A percentile compares a stretch with the other conserved stretches of the same genome.
Conservation (phyloP, 1,284 basidiomycete genomes). For the Naganishia liquefaciens region DNA sequence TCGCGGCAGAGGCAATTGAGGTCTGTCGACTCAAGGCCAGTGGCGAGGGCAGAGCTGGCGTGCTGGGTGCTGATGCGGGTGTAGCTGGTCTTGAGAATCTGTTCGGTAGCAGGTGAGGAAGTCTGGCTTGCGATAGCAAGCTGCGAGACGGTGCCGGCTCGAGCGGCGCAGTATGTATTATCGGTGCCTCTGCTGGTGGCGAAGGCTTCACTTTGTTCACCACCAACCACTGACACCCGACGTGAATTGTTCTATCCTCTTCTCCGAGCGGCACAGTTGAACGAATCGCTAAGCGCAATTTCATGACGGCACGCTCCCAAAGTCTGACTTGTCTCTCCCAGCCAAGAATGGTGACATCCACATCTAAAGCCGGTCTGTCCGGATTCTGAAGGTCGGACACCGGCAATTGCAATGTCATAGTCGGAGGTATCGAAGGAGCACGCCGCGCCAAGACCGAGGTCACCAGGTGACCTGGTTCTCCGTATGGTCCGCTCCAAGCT, state of each 20-base stretch:
- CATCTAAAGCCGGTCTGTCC: slow-evolving; percentile 7
- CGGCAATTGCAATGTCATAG: slow-evolving; percentile 1
- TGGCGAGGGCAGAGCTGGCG: not conserved
- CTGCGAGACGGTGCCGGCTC: slow-evolving; percentile 15
- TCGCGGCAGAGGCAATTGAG: slow-evolving; percentile 2
- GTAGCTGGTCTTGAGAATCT: slow-evolving; percentile 21
- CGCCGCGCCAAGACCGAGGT: slow-evolving; percentile 62
- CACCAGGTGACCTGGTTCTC: slow-evolving; percentile 75
- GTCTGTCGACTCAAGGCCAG: slow-evolving; percentile 7
- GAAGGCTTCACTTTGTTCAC: slow-evolving; percentile 18
- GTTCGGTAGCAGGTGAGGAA: slow-evolving; percentile 15
- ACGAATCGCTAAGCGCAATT: slow-evolving; percentile 11
- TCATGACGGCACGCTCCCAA: slow-evolving; percentile 12
- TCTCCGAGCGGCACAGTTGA: slow-evolving; percentile 8
- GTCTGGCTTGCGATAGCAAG: slow-evolving; percentile 13
- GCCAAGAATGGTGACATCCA: slow-evolving; percentile 20
- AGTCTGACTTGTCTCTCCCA: slow-evolving; percentile 7
- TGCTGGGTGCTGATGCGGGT: not conserved
- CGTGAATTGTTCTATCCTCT: slow-evolving; percentile 8
- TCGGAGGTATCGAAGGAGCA: slow-evolving; percentile 33
- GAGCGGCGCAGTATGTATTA: slow-evolving; percentile 5
- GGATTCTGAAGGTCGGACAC: not conserved
- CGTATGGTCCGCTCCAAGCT: slow-evolving; percentile 62
- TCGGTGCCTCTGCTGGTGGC: not conserved
- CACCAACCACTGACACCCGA: slow-evolving; percentile 25